Evolutionary conservation across 208 protist genomes (phyloP).

Genomic region (Naegleria fowleri): DNA sequence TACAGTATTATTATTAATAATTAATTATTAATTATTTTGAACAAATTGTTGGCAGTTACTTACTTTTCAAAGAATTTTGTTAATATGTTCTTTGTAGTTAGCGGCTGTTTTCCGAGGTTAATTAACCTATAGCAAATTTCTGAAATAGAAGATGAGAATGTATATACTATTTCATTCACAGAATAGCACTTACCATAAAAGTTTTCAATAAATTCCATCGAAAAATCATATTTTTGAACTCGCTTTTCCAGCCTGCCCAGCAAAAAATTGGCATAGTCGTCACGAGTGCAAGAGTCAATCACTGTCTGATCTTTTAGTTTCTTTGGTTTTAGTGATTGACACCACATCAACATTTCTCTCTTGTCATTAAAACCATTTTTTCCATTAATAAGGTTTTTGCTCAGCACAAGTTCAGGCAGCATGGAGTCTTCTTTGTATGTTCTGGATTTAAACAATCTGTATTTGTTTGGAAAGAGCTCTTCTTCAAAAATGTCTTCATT

Average conservation of each 20-base stretch:
- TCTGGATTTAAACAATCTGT: not conserved
- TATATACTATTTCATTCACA: not conserved
- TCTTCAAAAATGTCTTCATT: not conserved
- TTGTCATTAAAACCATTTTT: not conserved
- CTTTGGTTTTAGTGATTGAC: not conserved
- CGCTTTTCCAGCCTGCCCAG: not conserved
- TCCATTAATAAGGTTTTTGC: not conserved
- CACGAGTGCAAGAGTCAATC: not conserved
- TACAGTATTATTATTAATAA: no score
- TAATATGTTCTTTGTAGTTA: not conserved
- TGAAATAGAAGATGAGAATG: not conserved
- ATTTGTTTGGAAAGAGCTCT: not conserved
- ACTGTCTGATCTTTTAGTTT: not conserved
- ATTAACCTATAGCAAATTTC: not conserved
- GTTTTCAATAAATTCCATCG: not conserved
- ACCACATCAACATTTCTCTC: not conserved
- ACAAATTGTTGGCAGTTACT: no score
- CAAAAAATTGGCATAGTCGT: not conserved
- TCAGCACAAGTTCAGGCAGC: not conserved
- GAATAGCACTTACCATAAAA: not conserved
- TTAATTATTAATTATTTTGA: no score
- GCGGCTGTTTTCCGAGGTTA: not conserved
- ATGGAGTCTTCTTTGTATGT: not conserved
- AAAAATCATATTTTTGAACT: not conserved
- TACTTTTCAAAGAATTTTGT: conserved; percentile 8